Base-by-base conservation (phyloP, 345 rosid genomes). In the Leavenworthia alabamica region DNA sequence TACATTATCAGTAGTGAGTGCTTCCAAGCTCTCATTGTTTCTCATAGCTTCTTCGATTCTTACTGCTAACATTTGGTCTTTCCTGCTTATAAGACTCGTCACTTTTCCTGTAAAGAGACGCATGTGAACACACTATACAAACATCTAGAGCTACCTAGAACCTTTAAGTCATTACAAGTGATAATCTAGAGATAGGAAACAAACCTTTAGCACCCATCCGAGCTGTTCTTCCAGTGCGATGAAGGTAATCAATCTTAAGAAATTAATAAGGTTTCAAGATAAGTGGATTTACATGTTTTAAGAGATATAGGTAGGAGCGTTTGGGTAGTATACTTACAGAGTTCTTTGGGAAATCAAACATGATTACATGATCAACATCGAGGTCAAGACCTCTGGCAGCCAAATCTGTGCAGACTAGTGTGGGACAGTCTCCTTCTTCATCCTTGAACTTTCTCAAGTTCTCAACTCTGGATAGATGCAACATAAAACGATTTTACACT, bases 161-260 rank as follows among this genome's bases (percentile, higher is more conserved):
- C n/a, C n/a, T 11, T 31, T 5, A 13, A 17, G 5, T 26, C 15
- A 7, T 40, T 12, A 57, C 27, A 49, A 14, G 17, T 40, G 4
- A 39, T 14, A 49, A 24, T 40, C 13, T 41, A 22, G 8, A 48
- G 26, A 27, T 37, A 37, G 10, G 49, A 16, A 14, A 19, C 77
- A 43, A 65, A 92, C 96, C 97, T 86, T 92, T 86, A 50, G 97
- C 98, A 46, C 98, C 97, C 98, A 92, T 92, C 2, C 93, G 88
- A 64, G 98, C 97, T 59, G 95, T 92, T 85, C 97, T 82, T 39
- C 97, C 98, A 0, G 93, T 86, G 46, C 95, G 95, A 78, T 89
- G 98, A 73, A 92, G 90, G 86, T 89, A 92, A 72, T 92, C 98
- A 37, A 92, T 82, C 97, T 92, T 92, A 76, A 47, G 49, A 22